Percentiles rank a stretch among this genome's conserved stretches.
Conservation (phyloP, 257 asterid species). For the Petunia secreta region DNA sequence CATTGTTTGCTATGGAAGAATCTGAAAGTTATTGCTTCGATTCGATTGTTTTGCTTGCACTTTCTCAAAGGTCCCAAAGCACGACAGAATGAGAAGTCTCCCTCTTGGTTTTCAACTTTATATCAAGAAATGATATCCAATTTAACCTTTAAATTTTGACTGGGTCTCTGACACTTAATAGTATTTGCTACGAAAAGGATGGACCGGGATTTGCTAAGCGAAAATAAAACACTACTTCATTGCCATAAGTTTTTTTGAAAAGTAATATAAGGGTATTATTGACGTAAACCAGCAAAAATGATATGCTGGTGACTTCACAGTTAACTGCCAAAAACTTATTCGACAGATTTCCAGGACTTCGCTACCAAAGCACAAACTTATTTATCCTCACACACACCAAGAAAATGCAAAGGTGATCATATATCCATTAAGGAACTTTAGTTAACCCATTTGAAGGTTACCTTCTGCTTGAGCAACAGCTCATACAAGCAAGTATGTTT, state of each 20-base stretch:
- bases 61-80: neutral
- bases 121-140: neutral
- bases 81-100: neutral
- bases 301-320: no score
- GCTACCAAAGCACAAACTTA: no score
- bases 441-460: neutral
- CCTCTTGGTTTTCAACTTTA: neutral
- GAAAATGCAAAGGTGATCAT: neutral
- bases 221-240: no score
- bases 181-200: no score
- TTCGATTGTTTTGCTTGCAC: neutral
- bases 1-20: neutral
- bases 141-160: neutral
- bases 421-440: neutral
- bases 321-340: no score
- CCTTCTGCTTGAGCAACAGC: neutral
- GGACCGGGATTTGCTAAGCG: no score
- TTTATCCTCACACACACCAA: no score
- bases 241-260: no score
- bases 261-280: no score
- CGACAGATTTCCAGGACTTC: no score
- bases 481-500: neutral
- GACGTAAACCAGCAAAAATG: no score
- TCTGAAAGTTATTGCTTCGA: neutral
- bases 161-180: neutral